Evolutionary conservation across 2,329 filamentous ascomycete species (phyloP), one percentile per base, ranked within the genome.

Genomic region (Aspergillus aculeatinus): DNA sequence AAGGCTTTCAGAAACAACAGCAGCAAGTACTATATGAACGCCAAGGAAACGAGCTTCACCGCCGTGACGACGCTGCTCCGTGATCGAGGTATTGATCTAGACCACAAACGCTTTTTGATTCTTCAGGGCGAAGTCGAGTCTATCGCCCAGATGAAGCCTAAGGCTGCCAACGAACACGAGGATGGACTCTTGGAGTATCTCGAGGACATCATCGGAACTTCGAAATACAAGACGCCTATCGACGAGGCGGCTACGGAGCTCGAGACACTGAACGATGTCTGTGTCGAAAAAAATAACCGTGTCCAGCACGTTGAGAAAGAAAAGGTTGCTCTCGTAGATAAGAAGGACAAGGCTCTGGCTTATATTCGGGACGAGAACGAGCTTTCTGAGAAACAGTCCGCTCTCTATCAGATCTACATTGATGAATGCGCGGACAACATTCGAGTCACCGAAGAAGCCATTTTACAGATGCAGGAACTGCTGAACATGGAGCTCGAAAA

Each of bases 241-340:
- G 95, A 99, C 68, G 95, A 99, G 78, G 89, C 93, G 0, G 94
- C 92, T 0, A 80, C 89, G 1, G 91, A 98, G 75, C 91, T 96
- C 0, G 95, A 99, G 76, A 88, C 87, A 1, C 84, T 98, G 57
- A 99, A 99, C 72, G 95, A 99, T 69, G 86, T 96, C 2, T 99
- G 95, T 72, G 83, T 92, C 69, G 95, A 99, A 76, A 99, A 99
- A 81, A 96, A 90, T 67, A 90, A 88, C 39, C 90, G 96, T 63
- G 95, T 99, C 1, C 92, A 98, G 77, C 94, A 97, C 70, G 95
- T 99, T 1, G 95, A 99, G 75, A 99, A 97, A 76, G 95, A 99
- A 77, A 97, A 92, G 82, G 91, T 90, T 66, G 83, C 87, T 51
- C 85, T 99, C 2, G 95, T 97, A 71, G 93, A 96, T 75, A 98